Percentiles rank a stretch among this genome's conserved stretches.
These are phyloP conservation scores for Lodderomyces oxycetoniae DNA, from an alignment of 1,139 yeast genomes.

Conservation along the genomic window DNA sequence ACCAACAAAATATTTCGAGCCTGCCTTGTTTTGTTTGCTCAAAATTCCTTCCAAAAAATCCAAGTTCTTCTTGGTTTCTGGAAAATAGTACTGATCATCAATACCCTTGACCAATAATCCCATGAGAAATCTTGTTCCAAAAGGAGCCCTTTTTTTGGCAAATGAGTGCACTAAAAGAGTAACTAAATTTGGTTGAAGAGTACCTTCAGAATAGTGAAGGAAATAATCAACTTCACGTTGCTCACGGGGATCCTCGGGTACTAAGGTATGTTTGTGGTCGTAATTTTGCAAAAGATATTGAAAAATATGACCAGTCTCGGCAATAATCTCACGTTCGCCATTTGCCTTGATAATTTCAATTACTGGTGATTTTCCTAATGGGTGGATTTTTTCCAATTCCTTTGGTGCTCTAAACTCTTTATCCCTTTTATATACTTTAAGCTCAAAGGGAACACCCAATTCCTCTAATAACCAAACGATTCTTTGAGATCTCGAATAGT, in stretches of 20 bases:
- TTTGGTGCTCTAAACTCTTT: constrained; percentile 32
- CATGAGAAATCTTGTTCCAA: constrained; percentile 23
- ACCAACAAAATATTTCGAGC: constrained; percentile 33
- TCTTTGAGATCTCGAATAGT: constrained; percentile 35
- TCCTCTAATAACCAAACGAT: constrained; percentile 37
- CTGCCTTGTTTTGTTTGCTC: constrained; percentile 18
- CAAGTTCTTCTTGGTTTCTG: constrained; percentile 24
- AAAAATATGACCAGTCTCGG: constrained; percentile 38
- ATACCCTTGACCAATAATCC: constrained; percentile 22
- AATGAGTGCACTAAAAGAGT: constrained; percentile 24
- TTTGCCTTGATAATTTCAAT: constrained; percentile 25
- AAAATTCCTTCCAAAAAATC: constrained; percentile 29
- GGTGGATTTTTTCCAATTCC: constrained; percentile 32
- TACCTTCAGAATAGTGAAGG: constrained; percentile 39
- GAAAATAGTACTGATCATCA: constrained; percentile 24
- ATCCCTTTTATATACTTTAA: constrained; percentile 29
- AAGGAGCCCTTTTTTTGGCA: constrained; percentile 31
- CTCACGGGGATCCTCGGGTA: constrained; percentile 23
- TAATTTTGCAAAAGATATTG: constrained; percentile 28
- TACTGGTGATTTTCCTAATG: constrained; percentile 41
- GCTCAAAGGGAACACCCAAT: constrained; percentile 31
- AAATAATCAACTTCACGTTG: constrained; percentile 30
- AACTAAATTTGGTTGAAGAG: constrained; percentile 33
- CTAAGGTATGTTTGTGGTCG: constrained; percentile 25
- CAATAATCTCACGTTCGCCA: constrained; percentile 17